phyloP scores from a whole-genome alignment of 2,329 filamentous ascomycete genomes.

The Raffaelea albimanens region DNA sequence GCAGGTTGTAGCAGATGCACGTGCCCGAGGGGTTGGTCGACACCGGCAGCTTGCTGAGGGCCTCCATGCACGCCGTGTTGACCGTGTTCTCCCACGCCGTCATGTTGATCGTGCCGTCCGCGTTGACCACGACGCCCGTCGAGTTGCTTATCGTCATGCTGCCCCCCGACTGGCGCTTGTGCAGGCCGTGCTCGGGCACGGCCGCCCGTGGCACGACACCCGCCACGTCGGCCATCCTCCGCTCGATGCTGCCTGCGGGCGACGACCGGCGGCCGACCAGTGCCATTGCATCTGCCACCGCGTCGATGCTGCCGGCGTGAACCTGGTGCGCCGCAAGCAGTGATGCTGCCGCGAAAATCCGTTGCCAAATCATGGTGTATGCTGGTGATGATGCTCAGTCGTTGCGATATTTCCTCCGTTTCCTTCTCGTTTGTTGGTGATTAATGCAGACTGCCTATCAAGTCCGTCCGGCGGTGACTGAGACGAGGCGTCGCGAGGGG shows the following conservation, averaged over 20 bases:
- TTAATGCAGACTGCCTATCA: background rate
- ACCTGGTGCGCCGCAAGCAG: conserved; percentile 14
- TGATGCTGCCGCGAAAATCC: conserved; percentile 20
- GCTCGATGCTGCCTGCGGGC: conserved; percentile 15
- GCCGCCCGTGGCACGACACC: conserved; percentile 5
- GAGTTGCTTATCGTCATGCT: conserved; percentile 2
- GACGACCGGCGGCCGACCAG: conserved; percentile 14
- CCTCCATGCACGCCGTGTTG: conserved; percentile 46
- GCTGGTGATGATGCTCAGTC: background rate
- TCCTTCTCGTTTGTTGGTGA: background rate
- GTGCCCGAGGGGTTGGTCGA: conserved; percentile 67
- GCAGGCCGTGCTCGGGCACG: background rate
- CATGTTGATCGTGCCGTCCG: conserved; percentile 39
- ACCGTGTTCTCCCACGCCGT: conserved; percentile 48
- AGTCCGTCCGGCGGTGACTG: conserved; percentile 11
- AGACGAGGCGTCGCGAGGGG: too few species aligned
- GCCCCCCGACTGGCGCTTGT: conserved; percentile 10
- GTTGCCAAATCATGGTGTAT: conserved; percentile 26
- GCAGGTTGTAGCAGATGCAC: conserved; percentile 75
- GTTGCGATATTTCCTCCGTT: background rate
- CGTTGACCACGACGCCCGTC: conserved; percentile 24
- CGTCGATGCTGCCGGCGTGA: conserved; percentile 21
- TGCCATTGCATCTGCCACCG: conserved; percentile 16
- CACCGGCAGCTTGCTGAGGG: conserved; percentile 44
- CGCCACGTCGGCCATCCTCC: conserved; percentile 19